phyloP scores from a whole-genome alignment of 2,329 filamentous ascomycete species.

The Alternaria longipes region DNA sequence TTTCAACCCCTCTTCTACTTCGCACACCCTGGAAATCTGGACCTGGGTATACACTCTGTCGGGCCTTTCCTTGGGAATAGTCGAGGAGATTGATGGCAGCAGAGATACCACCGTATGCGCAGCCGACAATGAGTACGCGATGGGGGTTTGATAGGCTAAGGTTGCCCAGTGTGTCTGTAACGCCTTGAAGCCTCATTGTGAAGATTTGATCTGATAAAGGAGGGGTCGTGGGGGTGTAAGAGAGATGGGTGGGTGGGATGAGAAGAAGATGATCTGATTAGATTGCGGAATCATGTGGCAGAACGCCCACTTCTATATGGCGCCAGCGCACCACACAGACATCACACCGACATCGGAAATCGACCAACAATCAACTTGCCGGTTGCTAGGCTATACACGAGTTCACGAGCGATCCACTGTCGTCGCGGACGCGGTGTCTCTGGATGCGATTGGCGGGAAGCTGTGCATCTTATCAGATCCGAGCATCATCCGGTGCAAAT shows the following conservation, averaged over 20 bases:
- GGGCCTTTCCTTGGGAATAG: constrained; percentile 65
- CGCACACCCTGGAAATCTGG: constrained; percentile 48
- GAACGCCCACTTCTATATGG: constrained; percentile 18
- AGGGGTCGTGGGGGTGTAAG: constrained; percentile 8
- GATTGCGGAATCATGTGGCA: constrained; percentile 24
- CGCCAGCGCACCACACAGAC: constrained; percentile 1
- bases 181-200: constrained; percentile 42
- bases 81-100: constrained; percentile 73
- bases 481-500: constrained; percentile 16
- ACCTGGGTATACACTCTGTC: constrained; percentile 55
- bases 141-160: constrained; percentile 45
- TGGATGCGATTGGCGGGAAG: constrained; percentile 8
- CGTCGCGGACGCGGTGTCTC: neutral
- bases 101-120: constrained; percentile 76
- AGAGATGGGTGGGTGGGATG: constrained; percentile 6
- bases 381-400: neutral
- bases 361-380: constrained; percentile 8
- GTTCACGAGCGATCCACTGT: constrained; percentile 14
- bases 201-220: constrained; percentile 27
- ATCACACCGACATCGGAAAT: constrained; percentile 27
- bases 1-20: constrained; percentile 67
- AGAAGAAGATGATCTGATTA: constrained; percentile 50
- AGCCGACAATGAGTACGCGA: constrained; percentile 71
- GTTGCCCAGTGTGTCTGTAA: constrained; percentile 36
- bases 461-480: constrained; percentile 15